phyloP scores from a whole-genome alignment of 805 yeast genomes.

The Ogataea kodamae region DNA sequence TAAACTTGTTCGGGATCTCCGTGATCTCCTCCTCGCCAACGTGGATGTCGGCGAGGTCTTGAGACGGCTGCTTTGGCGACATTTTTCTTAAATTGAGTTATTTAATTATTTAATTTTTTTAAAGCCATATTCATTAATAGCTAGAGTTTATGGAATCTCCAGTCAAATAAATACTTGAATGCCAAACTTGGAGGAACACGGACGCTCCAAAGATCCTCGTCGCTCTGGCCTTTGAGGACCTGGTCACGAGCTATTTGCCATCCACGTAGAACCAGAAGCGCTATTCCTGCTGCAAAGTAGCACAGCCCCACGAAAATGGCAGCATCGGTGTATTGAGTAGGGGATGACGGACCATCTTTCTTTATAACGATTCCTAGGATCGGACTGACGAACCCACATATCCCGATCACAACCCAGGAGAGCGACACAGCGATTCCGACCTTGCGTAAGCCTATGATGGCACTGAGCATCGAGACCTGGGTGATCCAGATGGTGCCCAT shows the following conservation, averaged over 20 bases:
- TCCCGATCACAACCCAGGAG: conserved; percentile 49
- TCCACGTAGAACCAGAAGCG: conserved; percentile 47
- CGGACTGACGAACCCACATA: conserved; percentile 53
- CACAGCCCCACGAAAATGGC: conserved; percentile 58
- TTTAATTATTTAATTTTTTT: no score
- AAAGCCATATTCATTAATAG: no score
- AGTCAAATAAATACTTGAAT: conserved; percentile 7
- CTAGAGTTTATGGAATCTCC: conserved; percentile 15
- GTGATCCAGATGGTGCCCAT: conserved; percentile 65
- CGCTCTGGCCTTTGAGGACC: conserved; percentile 13
- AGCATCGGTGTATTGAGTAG: conserved; percentile 49
- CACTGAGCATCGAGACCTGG: conserved; percentile 46
- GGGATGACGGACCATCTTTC: conserved; percentile 32
- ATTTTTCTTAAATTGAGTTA: no score
- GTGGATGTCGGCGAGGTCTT: no score
- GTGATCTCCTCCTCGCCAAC: no score
- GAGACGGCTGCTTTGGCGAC: no score
- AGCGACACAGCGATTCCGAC: conserved; percentile 47
- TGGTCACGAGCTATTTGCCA: conserved; percentile 51
- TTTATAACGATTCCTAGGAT: conserved; percentile 56
- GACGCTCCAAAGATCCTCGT: conserved; percentile 22
- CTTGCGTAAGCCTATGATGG: conserved; percentile 52
- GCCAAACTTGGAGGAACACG: conserved; percentile 14
- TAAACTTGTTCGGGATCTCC: conserved; percentile 57
- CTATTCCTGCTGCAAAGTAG: conserved; percentile 44